Evolutionary conservation across 1,139 yeast genomes (phyloP), one percentile per base, ranked within the genome.

Genomic region (Kodamaea derodonti): DNA sequence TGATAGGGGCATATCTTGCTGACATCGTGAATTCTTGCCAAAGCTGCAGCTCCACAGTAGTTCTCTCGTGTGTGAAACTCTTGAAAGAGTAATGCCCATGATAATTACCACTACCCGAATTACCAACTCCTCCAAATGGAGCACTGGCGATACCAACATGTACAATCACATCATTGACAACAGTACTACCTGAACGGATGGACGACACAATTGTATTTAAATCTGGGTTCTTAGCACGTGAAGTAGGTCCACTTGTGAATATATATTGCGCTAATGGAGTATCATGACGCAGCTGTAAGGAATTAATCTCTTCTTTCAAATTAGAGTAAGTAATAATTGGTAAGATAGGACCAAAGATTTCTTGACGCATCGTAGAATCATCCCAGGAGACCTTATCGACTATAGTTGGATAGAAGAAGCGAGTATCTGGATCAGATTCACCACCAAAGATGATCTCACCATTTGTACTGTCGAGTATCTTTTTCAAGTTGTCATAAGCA

Each of bases 111-210:
- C 67, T 62, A 0, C 98, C 98, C 0, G 95, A 85, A 22, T 61
- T 57, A 15, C 97, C 97, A 39, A 88, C 62, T 24, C 98, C 98
- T 27, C 97, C 97, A 60, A 92, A 90, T 20, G 97, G 97, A 5
- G 87, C 76, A 39, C 72, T 71, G n/a, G 69, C 46, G 38, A 85
- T 69, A 1, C 77, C 90, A 30, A 77, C 88, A 42, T 88, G 95
- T 51, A 85, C 46, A 36, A 87, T 39, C 1, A 80, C 72, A 43
- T 90, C 97, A 52, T 88, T 87, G 42, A 86, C 65, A 31, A 78
- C 56, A 12, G 80, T 67, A 9, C 78, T 87, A 18, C 97, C 97
- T 0, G 95, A 81, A 49, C 95, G 73, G 16, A 87, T 65, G 12
- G 66, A 52, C 6, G 64, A 57, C 40, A 74, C 60, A 35, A 88